Percentiles rank a stretch among this genome's conserved stretches.
Conservation (phyloP, 2,329 filamentous ascomycete genomes). For the Passalora sequoiae region DNA sequence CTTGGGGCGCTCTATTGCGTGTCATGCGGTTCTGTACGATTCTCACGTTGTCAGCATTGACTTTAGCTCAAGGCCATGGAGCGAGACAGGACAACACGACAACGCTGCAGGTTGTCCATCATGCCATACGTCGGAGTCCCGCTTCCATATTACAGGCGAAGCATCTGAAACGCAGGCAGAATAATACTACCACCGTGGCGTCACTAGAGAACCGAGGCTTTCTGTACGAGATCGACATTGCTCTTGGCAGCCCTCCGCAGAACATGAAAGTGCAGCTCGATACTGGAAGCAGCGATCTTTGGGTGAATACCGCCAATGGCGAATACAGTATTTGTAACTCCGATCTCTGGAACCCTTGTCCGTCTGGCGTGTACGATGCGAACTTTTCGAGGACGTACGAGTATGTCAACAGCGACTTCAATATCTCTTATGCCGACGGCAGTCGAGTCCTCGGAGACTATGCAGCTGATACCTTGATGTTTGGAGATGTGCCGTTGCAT, state of each 20-base stretch:
- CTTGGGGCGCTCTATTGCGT: too few species aligned
- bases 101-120: too few species aligned
- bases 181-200: too few species aligned
- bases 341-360: constrained; percentile 48
- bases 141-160: too few species aligned
- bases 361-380: constrained; percentile 62
- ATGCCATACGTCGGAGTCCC: too few species aligned
- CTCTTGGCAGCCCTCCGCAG: constrained; percentile 54
- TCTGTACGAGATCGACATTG: constrained; percentile 55
- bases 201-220: constrained; percentile 54
- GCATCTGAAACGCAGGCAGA: too few species aligned
- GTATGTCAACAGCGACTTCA: constrained; percentile 69
- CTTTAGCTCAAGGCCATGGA: too few species aligned
- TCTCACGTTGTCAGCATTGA: too few species aligned
- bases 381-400: constrained; percentile 70
- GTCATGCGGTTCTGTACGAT: too few species aligned
- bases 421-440: constrained; percentile 81
- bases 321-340: constrained; percentile 47
- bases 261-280: constrained; percentile 54
- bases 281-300: constrained; percentile 60
- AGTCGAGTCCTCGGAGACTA: constrained; percentile 74
- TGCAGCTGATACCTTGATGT: constrained; percentile 63
- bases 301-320: constrained; percentile 61
- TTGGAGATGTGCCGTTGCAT: constrained; percentile 54
- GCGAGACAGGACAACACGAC: too few species aligned